Evolutionary conservation across 2,329 filamentous ascomycete species (phyloP), one percentile per base, ranked within the genome.

Genomic region (Phialemoniopsis sp.): DNA sequence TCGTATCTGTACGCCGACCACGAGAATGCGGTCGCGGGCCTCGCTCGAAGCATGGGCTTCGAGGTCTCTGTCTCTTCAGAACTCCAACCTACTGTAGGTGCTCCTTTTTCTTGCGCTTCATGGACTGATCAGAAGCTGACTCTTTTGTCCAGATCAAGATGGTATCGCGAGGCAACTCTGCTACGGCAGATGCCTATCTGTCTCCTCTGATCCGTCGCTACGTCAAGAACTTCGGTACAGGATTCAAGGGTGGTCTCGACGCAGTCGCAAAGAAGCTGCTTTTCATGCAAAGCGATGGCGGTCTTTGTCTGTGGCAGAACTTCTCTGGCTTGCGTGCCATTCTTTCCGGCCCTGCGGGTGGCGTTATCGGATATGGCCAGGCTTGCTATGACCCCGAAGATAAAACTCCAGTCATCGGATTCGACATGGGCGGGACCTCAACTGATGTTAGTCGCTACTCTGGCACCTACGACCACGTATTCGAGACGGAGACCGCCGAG

Each of bases 131-230:
- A n/a, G n/a, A n/a, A n/a, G n/a, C n/a, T n/a, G n/a, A n/a, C n/a
- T n/a, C n/a, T n/a, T n/a, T n/a, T n/a, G n/a, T n/a, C 76, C 81
- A 81, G 7, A 87, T 86, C 59, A 87, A 87, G 58, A 65, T 87
- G 14, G 76, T 87, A 2, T 80, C 84, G 4, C 66, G 84, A 50
- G 80, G 80, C 9, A 85, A 80, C 3, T 86, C 82, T 16, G 81
- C 82, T 3, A 84, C 80, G 47, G 83, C 82, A n/a, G 84, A 87
- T 62, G 83, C 84, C 13, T 88, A 88, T 54, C 67, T 88, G 16
- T 87, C 83, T 0, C 84, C 84, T 0, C 76, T 80, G 1, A 87
- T 86, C 46, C 73, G 77, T 44, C 80, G 80, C 51, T 88, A 88
- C 53, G 82, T 87, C 39, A 70, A 75, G 33, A 77, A 80, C 2